Evolutionary conservation across 768 basidiomycete genomes (phyloP), one percentile per base, ranked within the genome.

Genomic region (Suillus luteus): DNA sequence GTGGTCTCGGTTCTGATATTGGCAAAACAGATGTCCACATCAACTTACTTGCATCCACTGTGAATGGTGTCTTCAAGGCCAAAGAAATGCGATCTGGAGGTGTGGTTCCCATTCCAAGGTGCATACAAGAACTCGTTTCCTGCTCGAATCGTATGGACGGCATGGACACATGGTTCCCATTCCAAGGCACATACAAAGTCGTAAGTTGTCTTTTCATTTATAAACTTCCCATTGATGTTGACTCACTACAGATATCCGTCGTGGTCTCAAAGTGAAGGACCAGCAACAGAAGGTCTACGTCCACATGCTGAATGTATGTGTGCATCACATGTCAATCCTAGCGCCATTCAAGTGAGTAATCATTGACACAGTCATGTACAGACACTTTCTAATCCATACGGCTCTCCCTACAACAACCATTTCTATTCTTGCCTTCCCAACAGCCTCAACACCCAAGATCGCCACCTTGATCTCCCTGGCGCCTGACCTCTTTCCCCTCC

Each of bases 121-220:
- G 89, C 83, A 59, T 95, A 96, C 82, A 99, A 99, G n/a, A n/a
- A n/a, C n/a, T n/a, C n/a, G n/a, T n/a, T n/a, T n/a, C n/a, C n/a
- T n/a, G n/a, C n/a, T n/a, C n/a, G n/a, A n/a, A n/a, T n/a, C n/a
- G n/a, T n/a, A n/a, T n/a, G n/a, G n/a, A n/a, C n/a, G n/a, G n/a
- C n/a, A n/a, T 99, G 64, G 97, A 99, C 78, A 97, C 97, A 63
- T 99, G 95, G 93, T 99, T 99, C 85, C 97, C 97, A 2, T 98
- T 93, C 86, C 97, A 99, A 78, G 88, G 88, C 58, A 89, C 83
- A 59, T 95, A 96, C 82, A 99, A 99, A 82, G 97, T 77, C 97
- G 96, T 99, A 73, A 79, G 93, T 86, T 12, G 1, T 1, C 41
- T 19, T 58, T 19, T 40, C 6, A 40, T 41, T 27, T 6, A 6